A percentile compares a stretch with the other conserved stretches of the same genome.
Evolutionary conservation across 2,329 filamentous ascomycete genomes (phyloP).

Genomic region (Exophiala calicioides): DNA sequence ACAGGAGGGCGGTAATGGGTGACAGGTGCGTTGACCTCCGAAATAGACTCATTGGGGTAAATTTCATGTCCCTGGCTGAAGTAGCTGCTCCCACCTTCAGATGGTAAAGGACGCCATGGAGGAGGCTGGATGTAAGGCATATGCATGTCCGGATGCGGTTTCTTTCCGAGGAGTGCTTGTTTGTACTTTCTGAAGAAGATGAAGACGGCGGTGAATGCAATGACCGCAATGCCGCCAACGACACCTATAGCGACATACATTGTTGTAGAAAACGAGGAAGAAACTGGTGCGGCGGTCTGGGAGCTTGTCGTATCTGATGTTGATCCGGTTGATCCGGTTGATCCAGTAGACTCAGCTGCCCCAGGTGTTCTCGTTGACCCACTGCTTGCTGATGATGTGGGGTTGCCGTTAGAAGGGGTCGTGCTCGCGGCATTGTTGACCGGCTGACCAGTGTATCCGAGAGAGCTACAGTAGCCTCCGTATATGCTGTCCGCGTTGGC

Average conservation of each 20-base stretch:
- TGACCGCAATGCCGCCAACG: background rate
- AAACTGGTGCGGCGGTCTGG: background rate
- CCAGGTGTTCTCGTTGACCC: background rate
- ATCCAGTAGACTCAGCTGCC: too few relatives aligned
- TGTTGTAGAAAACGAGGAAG: slow-evolving; percentile 1
- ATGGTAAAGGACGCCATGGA: too few relatives aligned
- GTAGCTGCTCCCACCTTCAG: too few relatives aligned
- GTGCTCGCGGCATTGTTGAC: slow-evolving; percentile 2
- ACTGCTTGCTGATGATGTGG: background rate
- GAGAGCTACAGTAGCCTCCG: slow-evolving; percentile 7
- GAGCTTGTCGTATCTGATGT: background rate
- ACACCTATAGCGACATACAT: slow-evolving; percentile 6
- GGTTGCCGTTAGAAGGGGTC: slow-evolving; percentile 1
- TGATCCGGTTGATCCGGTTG: too few relatives aligned
- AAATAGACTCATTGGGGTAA: slow-evolving; percentile 5
- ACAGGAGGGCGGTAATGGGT: background rate
- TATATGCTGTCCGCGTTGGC: slow-evolving; percentile 6
- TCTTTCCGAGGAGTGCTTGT: background rate
- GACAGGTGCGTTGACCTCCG: background rate
- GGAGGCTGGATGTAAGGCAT: too few relatives aligned
- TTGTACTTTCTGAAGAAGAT: slow-evolving; percentile 3
- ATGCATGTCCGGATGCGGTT: too few relatives aligned
- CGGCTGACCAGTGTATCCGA: background rate
- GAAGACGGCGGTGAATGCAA: background rate
- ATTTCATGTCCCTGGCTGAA: too few relatives aligned